Conservation (phyloP, 495 filamentous ascomycete genomes). For the Hyaloscypha variabilis region DNA sequence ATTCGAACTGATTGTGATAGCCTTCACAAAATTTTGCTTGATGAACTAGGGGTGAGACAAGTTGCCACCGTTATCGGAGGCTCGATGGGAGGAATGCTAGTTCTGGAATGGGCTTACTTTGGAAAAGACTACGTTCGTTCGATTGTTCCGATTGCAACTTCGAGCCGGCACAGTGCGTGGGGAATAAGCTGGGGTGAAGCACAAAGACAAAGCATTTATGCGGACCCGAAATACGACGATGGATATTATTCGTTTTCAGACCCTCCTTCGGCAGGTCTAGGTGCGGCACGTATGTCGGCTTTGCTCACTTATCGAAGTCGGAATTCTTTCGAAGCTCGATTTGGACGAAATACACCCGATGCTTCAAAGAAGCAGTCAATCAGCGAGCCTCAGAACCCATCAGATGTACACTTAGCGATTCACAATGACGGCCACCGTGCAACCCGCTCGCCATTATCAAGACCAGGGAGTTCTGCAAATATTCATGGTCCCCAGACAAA, state of each 20-base stretch:
- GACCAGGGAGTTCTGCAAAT: conserved; percentile 21
- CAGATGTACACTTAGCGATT: conserved; percentile 86
- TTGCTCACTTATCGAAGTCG: conserved; percentile 94
- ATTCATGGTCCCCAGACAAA: conserved; percentile 1
- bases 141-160: conserved; percentile 94
- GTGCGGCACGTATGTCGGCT: conserved; percentile 95
- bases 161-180: conserved; percentile 95
- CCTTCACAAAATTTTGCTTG: conserved; percentile 88
- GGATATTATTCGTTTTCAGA: conserved; percentile 88
- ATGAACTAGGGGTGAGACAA: conserved; percentile 83
- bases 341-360: conserved; percentile 91
- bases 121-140: conserved; percentile 90
- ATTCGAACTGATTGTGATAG: conserved; percentile 40
- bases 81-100: conserved; percentile 98
- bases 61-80: conserved; percentile 91
- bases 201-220: conserved; percentile 96
- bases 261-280: conserved; percentile 82
- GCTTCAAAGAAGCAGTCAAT: conserved; percentile 78
- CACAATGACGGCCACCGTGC: conserved; percentile 93
- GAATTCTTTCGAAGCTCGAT: conserved; percentile 94
- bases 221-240: conserved; percentile 96
- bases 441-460: conserved; percentile 34
- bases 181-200: conserved; percentile 99
- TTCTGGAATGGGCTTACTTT: conserved; percentile 95
- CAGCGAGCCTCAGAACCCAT: conserved; percentile 62